Conservation (phyloP, 768 basidiomycete species). For the Phaeotremella fagi region DNA sequence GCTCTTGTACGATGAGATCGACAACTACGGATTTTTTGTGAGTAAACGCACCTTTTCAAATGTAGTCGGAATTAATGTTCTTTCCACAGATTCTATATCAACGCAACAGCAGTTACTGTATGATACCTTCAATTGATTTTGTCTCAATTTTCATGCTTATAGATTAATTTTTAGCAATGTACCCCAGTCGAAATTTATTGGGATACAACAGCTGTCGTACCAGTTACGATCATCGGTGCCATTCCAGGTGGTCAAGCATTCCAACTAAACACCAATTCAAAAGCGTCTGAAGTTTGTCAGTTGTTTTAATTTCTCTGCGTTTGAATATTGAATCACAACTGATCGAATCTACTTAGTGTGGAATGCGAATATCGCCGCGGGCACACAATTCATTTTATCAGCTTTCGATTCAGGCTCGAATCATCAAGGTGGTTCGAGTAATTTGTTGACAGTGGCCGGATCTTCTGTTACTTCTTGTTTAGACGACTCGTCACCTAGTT, state of each 20-base stretch:
- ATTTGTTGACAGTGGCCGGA: constrained; percentile 53
- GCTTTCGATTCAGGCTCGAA: constrained; percentile 26
- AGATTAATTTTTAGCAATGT: constrained; percentile 33
- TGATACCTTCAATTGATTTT: background rate
- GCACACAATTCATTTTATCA: constrained; percentile 52
- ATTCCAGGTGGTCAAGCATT: constrained; percentile 62
- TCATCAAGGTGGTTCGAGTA: constrained; percentile 60
- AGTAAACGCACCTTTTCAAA: background rate
- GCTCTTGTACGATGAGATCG: constrained; percentile 20
- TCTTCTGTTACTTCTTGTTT: constrained; percentile 58
- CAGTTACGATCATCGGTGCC: constrained; percentile 52
- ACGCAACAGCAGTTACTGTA: constrained; percentile 29
- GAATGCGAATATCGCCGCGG: constrained; percentile 58
- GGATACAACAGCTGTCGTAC: constrained; percentile 28
- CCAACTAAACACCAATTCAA: constrained; percentile 50
- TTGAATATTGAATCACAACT: background rate
- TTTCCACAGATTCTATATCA: constrained; percentile 35
- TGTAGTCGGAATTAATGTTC: background rate
- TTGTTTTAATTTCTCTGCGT: background rate
- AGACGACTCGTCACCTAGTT: constrained; percentile 51
- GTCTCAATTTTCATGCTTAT: background rate
- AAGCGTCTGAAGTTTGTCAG: constrained; percentile 40
- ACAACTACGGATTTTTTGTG: constrained; percentile 30
- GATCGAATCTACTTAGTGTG: too few species aligned
- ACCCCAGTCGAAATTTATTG: constrained; percentile 31